Evolutionary conservation across 2,329 filamentous ascomycete species (phyloP), one percentile per base, ranked within the genome.

Genomic region (Paecilomyces variotii): DNA sequence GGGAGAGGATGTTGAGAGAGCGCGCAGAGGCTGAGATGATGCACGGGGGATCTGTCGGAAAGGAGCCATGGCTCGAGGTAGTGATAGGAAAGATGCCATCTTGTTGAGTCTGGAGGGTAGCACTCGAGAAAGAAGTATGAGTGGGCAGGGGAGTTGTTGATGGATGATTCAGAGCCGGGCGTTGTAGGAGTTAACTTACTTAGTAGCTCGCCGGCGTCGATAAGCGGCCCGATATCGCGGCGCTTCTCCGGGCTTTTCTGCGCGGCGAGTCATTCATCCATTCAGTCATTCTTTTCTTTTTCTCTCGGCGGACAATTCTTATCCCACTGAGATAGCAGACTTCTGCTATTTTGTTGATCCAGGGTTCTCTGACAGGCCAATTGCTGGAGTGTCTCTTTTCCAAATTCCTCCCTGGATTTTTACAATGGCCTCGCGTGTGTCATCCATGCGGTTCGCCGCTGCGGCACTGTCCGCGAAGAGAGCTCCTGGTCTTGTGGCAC

Each of bases 401-500:
- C 57, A 32, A 34, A 60, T 58, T 58, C 19, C 25, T 51, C 32
- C 57, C 25, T 56, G 58, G 56, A 57, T 53, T 51, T 24, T 28
- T 26, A 2, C 50, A 28, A 52, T 52, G 50, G 50, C 50, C 50
- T 52, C 50, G 24, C 50, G 10, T 28, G 50, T 52, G 50, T 7
- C 50, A 12, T 26, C 50, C 25, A 26, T 52, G 50, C 50, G 50
- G 50, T 52, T 52, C 25, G 24, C 50, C 50, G 50, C 50, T 52
- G 50, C 50, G 60, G 71, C 69, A 61, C 65, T 67, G 60, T 64
- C 67, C 56, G 65, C 64, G 57, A 64, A 63, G 57, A 60, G 72
- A 39, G 67, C 68, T 57, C 64, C 68, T 62, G 65, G 59, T 7
- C 53, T 72, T 61, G 67, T 72, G 63, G 71, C 71, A 66, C 68